These are phyloP conservation scores for Beauveria rudraprayagi DNA, from an alignment of 2,329 filamentous ascomycete species.

Conservation along the genomic window DNA sequence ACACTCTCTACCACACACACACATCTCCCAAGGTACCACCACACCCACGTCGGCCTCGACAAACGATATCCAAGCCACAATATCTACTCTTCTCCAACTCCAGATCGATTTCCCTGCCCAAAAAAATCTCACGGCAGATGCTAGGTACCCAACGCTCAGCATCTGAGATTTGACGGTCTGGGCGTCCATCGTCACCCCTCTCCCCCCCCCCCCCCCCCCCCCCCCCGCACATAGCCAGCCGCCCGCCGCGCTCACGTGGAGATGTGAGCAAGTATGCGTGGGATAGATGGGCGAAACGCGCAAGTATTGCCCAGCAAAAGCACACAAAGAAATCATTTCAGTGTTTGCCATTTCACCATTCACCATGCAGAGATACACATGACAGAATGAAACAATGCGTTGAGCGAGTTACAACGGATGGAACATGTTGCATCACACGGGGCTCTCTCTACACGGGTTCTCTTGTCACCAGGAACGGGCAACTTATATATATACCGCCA, in stretches of 20 bases:
- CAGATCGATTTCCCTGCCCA: background rate
- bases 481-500: background rate
- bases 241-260: background rate
- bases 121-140: background rate
- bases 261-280: conserved; percentile 7
- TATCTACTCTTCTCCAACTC: background rate
- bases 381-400: background rate
- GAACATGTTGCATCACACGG: background rate
- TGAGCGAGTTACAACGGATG: background rate
- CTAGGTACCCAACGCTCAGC: background rate
- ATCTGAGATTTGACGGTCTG: background rate
- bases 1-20: too few species aligned
- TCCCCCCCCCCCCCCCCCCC: too few species aligned
- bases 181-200: background rate
- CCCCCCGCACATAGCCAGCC: background rate
- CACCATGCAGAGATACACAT: background rate
- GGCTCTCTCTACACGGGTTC: background rate
- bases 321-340: background rate
- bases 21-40: too few species aligned
- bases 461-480: background rate
- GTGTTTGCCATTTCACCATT: too few species aligned
- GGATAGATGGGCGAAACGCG: conserved; percentile 2
- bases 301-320: background rate
- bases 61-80: background rate
- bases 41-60: too few species aligned